Conservation (phyloP, 2,329 filamentous ascomycete genomes). For the Cryphonectria japonica region DNA sequence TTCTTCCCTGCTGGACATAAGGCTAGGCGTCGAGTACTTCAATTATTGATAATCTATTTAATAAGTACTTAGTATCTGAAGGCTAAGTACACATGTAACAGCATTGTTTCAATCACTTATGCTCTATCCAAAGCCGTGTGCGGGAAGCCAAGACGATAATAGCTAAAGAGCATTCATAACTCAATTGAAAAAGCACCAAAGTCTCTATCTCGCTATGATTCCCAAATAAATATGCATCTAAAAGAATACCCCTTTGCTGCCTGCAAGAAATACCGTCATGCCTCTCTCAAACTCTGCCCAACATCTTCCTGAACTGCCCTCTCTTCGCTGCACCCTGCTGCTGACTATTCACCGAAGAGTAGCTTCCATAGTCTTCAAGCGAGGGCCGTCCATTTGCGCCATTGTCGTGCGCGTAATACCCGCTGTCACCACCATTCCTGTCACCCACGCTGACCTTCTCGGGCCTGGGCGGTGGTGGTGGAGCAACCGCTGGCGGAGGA, state of each 20-base stretch:
- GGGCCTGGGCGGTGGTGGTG: slow-evolving; percentile 39
- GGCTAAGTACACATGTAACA: background rate
- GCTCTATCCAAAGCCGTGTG: background rate
- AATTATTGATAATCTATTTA: background rate
- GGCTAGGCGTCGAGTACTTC: background rate
- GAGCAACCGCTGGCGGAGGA: slow-evolving; percentile 30
- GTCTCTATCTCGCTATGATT: slow-evolving; percentile 2
- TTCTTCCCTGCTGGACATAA: background rate
- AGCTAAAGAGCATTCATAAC: background rate
- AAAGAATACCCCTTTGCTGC: background rate
- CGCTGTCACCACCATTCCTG: slow-evolving; percentile 29
- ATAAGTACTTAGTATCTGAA: too few relatives aligned
- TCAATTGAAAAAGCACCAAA: background rate
- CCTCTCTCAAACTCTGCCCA: slow-evolving; percentile 20
- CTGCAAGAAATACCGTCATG: too few relatives aligned
- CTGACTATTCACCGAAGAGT: slow-evolving; percentile 12
- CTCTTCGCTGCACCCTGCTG: slow-evolving; percentile 16
- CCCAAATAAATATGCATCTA: background rate
- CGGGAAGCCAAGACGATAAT: background rate
- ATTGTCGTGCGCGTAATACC: slow-evolving; percentile 15
- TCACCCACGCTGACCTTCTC: slow-evolving; percentile 37
- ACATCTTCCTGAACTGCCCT: slow-evolving; percentile 29
- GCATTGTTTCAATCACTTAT: background rate
- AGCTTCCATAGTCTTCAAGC: slow-evolving; percentile 20
- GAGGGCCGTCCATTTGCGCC: slow-evolving; percentile 9